Evolutionary conservation across 140 eudicot species (phyloP), one percentile per base, ranked within the genome.

Genomic region (Flaveria floridana): DNA sequence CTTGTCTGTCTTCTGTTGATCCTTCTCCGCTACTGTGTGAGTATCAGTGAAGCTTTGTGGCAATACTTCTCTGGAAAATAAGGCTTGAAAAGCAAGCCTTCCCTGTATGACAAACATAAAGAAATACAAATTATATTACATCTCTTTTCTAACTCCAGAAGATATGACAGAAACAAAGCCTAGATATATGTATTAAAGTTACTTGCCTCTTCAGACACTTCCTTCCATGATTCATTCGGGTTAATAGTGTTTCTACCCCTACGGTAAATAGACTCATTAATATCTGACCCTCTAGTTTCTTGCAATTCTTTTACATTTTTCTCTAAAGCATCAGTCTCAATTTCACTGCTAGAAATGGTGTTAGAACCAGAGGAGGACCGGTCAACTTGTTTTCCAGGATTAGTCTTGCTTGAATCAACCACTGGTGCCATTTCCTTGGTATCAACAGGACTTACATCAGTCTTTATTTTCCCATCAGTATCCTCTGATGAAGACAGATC

Each of bases 351-450:
- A 51, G 97, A 94, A 81, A 90, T 76, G 2, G 95, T 87, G 77
- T 90, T 94, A 10, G 99, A 94, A 18, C 97, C 97, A 76, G 97
- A 88, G 55, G 98, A 93, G 51, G 99, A 94, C 63, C 97, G 91
- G 78, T 94, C 99, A 65, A 85, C 94, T 80, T 76, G 97, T 70
- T 90, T 94, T 66, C 82, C 69, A 79, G 18, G 71, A 84, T 84
- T 86, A 39, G 51, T 61, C 70, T 80, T 85, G 83, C 50, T 82
- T 42, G 81, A 59, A 61, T 90, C 88, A 13, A 80, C 71, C 34
- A 34, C 85, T 25, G 79, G 82, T 13, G 61, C 79, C 58, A 53
- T 75, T 78, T 87, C 70, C 75, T 82, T 84, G 51, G 82, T 41
- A 23, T 47, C 77, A 73, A 80, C 81, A 11, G 76, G 79, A 68